phyloP scores from a whole-genome alignment of 2,329 filamentous ascomycete species.

The Trichophyton simii region DNA sequence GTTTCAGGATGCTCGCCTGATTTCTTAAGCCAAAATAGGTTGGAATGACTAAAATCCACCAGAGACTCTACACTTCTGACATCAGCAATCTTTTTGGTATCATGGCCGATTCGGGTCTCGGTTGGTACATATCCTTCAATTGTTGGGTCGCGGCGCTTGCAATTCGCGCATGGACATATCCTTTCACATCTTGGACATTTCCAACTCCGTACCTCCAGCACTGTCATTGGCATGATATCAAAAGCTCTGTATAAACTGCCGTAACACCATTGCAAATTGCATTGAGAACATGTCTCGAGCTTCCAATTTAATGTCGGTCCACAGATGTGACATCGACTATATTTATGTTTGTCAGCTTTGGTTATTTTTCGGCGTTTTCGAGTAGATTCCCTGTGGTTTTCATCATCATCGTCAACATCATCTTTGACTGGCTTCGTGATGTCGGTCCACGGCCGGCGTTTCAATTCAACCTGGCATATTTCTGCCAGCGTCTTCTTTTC shows the following conservation, averaged over 20 bases:
- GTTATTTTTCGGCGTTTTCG: constrained; percentile 49
- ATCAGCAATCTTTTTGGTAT: constrained; percentile 82
- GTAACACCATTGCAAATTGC: constrained; percentile 73
- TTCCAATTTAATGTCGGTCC: constrained; percentile 67
- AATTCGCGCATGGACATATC: constrained; percentile 77
- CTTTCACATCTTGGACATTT: constrained; percentile 74
- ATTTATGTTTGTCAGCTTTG: constrained; percentile 36
- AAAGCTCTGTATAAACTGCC: constrained; percentile 86
- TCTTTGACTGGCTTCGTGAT: constrained; percentile 48
- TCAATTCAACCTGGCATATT: constrained; percentile 84
- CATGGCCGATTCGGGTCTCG: constrained; percentile 76
- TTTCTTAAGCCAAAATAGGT: constrained; percentile 66
- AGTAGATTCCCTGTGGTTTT: constrained; percentile 47
- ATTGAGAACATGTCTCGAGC: constrained; percentile 67
- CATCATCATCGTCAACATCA: constrained; percentile 23
- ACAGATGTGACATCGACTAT: constrained; percentile 66
- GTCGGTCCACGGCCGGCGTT: constrained; percentile 67
- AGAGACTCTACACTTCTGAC: constrained; percentile 79
- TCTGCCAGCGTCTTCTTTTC: constrained; percentile 74
- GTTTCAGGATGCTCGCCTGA: constrained; percentile 34
- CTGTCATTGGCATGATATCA: constrained; percentile 70
- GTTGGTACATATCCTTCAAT: constrained; percentile 74
- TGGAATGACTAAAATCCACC: constrained; percentile 82
- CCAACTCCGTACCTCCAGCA: constrained; percentile 74
- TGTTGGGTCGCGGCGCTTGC: constrained; percentile 50